These are phyloP conservation scores for Boletus sp. DNA, from an alignment of 768 basidiomycete species.

Conservation along the genomic window DNA sequence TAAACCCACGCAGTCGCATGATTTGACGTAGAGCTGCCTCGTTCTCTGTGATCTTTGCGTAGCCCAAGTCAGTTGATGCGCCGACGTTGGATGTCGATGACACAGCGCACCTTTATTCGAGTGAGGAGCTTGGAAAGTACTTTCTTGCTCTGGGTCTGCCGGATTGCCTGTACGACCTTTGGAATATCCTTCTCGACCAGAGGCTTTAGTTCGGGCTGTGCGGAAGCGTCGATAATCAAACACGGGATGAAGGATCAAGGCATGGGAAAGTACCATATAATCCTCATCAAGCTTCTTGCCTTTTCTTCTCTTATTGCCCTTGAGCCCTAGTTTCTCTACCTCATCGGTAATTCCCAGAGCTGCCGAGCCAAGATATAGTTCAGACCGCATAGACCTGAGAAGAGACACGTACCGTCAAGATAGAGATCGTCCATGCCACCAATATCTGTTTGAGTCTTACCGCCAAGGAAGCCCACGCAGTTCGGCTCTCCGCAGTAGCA, in stretches of 20 bases:
- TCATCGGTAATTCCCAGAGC: conserved; percentile 95
- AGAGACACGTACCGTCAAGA: conserved; percentile 64
- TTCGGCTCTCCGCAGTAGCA: conserved; percentile 96
- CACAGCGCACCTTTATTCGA: conserved; percentile 67
- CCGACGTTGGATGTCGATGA: not conserved
- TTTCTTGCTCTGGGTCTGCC: conserved; percentile 80
- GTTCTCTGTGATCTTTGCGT: conserved; percentile 76
- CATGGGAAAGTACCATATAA: conserved; percentile 58
- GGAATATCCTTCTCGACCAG: conserved; percentile 78
- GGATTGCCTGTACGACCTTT: conserved; percentile 87
- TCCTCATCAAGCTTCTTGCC: conserved; percentile 93
- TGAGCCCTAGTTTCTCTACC: conserved; percentile 75
- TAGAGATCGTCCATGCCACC: conserved; percentile 93
- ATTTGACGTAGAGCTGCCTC: conserved; percentile 73
- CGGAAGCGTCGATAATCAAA: not conserved
- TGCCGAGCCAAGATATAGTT: conserved; percentile 25
- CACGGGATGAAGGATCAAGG: not conserved
- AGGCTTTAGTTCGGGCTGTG: conserved; percentile 73
- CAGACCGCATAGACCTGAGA: not conserved
- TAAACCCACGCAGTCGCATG: conserved; percentile 90
- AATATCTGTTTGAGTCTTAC: conserved; percentile 97
- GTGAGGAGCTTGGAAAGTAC: conserved; percentile 80
- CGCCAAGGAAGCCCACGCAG: conserved; percentile 94
- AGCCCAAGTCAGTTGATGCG: not conserved
- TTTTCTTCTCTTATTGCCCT: conserved; percentile 87